phyloP scores from a whole-genome alignment of 805 yeast species.

The Helenozyma rhizophorensis region DNA sequence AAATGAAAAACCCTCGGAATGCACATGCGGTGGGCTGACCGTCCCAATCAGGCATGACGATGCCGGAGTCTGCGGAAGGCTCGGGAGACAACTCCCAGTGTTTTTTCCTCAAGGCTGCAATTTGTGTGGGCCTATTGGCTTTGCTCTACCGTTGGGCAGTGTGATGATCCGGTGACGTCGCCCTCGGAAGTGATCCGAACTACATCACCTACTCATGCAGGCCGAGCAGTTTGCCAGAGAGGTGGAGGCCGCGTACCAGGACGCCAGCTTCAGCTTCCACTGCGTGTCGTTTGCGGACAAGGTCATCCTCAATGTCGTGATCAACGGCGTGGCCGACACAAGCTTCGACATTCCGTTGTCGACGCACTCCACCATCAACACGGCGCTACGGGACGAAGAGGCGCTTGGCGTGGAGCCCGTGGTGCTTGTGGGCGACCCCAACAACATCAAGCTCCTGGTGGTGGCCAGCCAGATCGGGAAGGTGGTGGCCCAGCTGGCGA shows the following conservation, averaged over 20 bases:
- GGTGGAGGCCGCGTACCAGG: slow-evolving; percentile 2
- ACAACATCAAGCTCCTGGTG: slow-evolving; percentile 44
- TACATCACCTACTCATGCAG: no score
- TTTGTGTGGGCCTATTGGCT: no score
- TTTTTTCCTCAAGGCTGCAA: no score
- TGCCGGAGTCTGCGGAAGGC: no score
- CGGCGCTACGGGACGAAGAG: slow-evolving; percentile 8
- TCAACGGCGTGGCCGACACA: slow-evolving; percentile 46
- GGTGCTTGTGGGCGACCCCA: slow-evolving; percentile 44
- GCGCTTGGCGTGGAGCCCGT: slow-evolving; percentile 40
- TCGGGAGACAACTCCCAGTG: no score
- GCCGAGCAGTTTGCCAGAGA: slow-evolving; percentile 4
- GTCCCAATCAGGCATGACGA: no score
- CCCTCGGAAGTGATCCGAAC: no score
- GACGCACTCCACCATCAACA: slow-evolving; percentile 17
- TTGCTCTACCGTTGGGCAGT: no score
- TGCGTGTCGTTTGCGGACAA: slow-evolving; percentile 34
- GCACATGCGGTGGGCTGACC: no score
- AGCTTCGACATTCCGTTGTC: slow-evolving; percentile 39
- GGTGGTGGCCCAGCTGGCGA: slow-evolving; percentile 23
- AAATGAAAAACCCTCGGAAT: no score
- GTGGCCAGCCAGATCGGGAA: slow-evolving; percentile 48
- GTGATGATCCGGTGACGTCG: no score
- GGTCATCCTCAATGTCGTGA: slow-evolving; percentile 34
- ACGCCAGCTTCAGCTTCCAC: slow-evolving; percentile 16